Evolutionary conservation across 495 filamentous ascomycete species (phyloP).

Genomic region (Hypoxylon fuscum): DNA sequence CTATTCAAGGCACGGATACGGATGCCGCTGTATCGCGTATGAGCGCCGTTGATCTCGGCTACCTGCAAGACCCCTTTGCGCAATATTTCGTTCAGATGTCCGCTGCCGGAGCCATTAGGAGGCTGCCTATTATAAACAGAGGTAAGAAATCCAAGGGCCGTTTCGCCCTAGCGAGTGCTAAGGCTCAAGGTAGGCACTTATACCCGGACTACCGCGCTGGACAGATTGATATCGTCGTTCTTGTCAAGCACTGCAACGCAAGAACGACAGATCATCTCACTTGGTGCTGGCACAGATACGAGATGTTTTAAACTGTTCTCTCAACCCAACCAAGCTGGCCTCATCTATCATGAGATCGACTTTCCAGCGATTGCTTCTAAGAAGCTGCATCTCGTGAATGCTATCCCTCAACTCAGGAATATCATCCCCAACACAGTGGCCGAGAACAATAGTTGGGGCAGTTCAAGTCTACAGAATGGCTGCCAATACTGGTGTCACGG

Average conservation of each 20-base stretch:
- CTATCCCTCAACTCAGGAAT: slow-evolving; percentile 38
- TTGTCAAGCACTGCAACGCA: slow-evolving; percentile 55
- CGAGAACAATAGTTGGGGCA: slow-evolving; percentile 39
- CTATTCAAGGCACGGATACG: slow-evolving; percentile 88
- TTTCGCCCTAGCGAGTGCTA: slow-evolving; percentile 32
- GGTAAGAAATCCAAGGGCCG: slow-evolving; percentile 61
- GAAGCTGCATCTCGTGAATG: slow-evolving; percentile 60
- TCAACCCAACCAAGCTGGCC: slow-evolving; percentile 38
- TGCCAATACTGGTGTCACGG: slow-evolving; percentile 77
- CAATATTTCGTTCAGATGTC: slow-evolving; percentile 63
- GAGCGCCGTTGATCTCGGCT: slow-evolving; percentile 88
- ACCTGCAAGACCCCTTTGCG: slow-evolving; percentile 85
- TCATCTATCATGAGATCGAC: slow-evolving; percentile 93
- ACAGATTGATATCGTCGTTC: slow-evolving; percentile 78
- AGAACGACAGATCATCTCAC: slow-evolving; percentile 85
- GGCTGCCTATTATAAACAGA: slow-evolving; percentile 92
- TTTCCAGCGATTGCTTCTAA: slow-evolving; percentile 76
- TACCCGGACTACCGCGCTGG: slow-evolving; percentile 86
- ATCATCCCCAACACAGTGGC: slow-evolving; percentile 41
- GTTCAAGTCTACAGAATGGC: slow-evolving; percentile 37
- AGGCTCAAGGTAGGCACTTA: slow-evolving; percentile 76
- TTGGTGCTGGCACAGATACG: slow-evolving; percentile 95
- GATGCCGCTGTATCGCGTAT: slow-evolving; percentile 89
- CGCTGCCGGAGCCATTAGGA: slow-evolving; percentile 52
- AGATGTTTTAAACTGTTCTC: slow-evolving; percentile 76